Conservation (phyloP, 352 stramenopile species). For the Globisporangium irregulare region DNA sequence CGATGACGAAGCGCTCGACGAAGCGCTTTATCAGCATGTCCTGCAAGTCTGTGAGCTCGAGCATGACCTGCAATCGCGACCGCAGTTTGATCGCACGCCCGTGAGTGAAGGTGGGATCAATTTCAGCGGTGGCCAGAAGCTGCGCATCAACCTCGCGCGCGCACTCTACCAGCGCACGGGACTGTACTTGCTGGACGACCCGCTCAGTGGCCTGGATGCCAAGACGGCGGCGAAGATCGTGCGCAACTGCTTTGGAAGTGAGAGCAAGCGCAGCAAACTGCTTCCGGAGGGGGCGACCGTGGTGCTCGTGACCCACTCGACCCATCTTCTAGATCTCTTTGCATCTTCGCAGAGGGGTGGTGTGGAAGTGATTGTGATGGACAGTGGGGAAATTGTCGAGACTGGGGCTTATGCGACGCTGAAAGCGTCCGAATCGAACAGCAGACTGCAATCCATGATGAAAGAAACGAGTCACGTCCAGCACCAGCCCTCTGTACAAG, state of each 20-base stretch:
- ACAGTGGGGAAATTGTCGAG: constrained; percentile 52
- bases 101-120: constrained; percentile 79
- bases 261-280: constrained; percentile 28
- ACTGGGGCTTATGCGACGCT: constrained; percentile 29
- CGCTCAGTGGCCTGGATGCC: constrained; percentile 76
- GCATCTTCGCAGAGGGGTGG: constrained; percentile 19
- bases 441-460: constrained; percentile 30
- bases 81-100: constrained; percentile 37
- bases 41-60: constrained; percentile 72
- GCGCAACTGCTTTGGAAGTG: constrained; percentile 35
- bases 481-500: not conserved
- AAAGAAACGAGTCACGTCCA: constrained; percentile 6
- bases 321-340: constrained; percentile 65
- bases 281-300: constrained; percentile 50
- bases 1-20: constrained; percentile 26
- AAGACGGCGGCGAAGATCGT: constrained; percentile 55
- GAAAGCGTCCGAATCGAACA: constrained; percentile 18
- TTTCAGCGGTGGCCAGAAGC: constrained; percentile 83
- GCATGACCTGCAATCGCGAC: constrained; percentile 47
- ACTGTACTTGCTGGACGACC: constrained; percentile 89
- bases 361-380: constrained; percentile 54
- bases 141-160: constrained; percentile 83
- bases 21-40: constrained; percentile 41
- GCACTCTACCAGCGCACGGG: constrained; percentile 64
- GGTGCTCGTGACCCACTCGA: constrained; percentile 74